Evolutionary conservation across 2,329 filamentous ascomycete species (phyloP), one percentile per base, ranked within the genome.

Genomic region (Xylariaceae sp.): DNA sequence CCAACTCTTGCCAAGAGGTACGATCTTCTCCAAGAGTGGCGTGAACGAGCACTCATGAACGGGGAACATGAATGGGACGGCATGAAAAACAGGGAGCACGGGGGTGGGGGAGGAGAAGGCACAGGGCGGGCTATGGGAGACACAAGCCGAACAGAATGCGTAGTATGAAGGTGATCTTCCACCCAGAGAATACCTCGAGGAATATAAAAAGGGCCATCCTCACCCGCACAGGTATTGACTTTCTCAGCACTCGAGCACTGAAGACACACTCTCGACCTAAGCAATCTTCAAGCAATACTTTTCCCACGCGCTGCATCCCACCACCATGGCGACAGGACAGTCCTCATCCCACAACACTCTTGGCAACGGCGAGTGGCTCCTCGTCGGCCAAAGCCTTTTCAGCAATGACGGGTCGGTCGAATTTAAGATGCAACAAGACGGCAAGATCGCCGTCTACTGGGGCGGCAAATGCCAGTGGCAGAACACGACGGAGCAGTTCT

Each of bases 321-420:
- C 10, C 44, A 51, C 10, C 26, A 60, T 58, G 58, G 43, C 41
- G 21, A 7, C 36, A 5, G 36, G 16, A 18, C 36, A 37, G 9
- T 5, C 15, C 15, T 10, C 40, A 22, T 29, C 58, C 48, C 56
- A 63, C 47, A 61, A 58, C 56, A 62, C 62, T 34, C 67, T 70
- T 26, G 66, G 66, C 1, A 70, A 69, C 52, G 67, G 65, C 49
- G 63, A 67, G 55, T 68, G 65, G 65, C 58, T 70, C n/a, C 56
- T 60, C 39, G 53, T 42, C 2, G 67, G 68, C 18, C 57, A 59
- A 40, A 69, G 67, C 50, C 61, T 70, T 4, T 68, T 42, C 16
- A 70, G 68, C 45, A 22, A 59, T 0, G 64, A 69, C 47, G 67
- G 68, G 47, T 63, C 63, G 0, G 59, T 63, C 15, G 68, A 69